Evolutionary conservation across 2,329 filamentous ascomycete genomes (phyloP), one percentile per base, ranked within the genome.

Genomic region (Aspergillus pseudoviridinutans): DNA sequence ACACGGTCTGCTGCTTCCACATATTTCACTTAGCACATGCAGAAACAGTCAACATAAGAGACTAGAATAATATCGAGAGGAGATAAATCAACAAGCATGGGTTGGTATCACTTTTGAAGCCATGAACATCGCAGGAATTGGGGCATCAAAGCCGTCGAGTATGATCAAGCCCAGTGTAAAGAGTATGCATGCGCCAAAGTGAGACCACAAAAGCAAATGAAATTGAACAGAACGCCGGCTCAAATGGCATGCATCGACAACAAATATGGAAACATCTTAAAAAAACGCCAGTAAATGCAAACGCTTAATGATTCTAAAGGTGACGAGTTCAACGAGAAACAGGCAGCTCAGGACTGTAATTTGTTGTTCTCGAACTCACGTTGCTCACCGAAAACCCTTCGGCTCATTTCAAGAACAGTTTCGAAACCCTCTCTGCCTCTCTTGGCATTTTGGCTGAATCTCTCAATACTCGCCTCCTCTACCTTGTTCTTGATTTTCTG

Each of bases 401-500:
- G 82, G 75, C 91, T 96, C 87, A 96, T 96, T 72, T 91, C 90
- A 32, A 99, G 82, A 8, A 99, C 94, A 61, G 88, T 86, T 80
- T 99, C 94, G 72, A 99, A 99, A 1, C 94, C 94, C 76, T 97
- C 92, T 63, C 89, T 87, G 63, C 94, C 94, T 77, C 91, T 92
- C 65, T 82, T 82, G 25, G 94, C 93, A 70, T 99, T 99, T 76
- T 99, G 91, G 65, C 86, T 84, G 79, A 99, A 99, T 55, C 91
- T 82, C 63, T 89, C 89, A 49, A 97, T 89, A 46, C 92, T 89
- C 53, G 90, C 87, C 67, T 97, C 92, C 79, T 99, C 94, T 67
- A 99, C 95, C 73, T 88, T 91, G 78, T 94, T 96, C 82, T 91
- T 94, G 73, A 97, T 92, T 72, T 92, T 91, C 78, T 97, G 91